Conservation (phyloP, 208 protist species). For the Crithidia bombi region DNA sequence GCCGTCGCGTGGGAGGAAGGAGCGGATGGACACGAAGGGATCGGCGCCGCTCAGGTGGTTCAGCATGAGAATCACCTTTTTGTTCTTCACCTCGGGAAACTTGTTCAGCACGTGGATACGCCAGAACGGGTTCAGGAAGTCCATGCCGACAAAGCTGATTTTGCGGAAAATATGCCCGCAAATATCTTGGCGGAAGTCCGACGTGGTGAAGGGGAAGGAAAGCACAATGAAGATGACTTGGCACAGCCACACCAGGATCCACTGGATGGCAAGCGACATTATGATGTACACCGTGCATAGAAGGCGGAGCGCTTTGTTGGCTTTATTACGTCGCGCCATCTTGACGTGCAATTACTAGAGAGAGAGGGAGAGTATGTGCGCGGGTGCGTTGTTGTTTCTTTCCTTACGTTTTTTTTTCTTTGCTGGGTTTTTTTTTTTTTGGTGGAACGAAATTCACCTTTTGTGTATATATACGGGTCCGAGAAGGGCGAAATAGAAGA, state of each 20-base stretch:
- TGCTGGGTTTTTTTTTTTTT: too few relatives aligned
- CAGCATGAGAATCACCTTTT: conserved; percentile 84
- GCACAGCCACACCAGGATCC: conserved; percentile 68
- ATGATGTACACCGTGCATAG: conserved; percentile 66
- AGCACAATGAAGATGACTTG: conserved; percentile 68
- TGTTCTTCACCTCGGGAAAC: conserved; percentile 62
- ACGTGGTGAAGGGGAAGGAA: conserved; percentile 67
- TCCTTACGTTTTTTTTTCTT: too few relatives aligned
- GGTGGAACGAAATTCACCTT: background rate
- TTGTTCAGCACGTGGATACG: conserved; percentile 64
- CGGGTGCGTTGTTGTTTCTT: too few relatives aligned
- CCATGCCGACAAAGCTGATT: conserved; percentile 59
- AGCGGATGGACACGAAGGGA: conserved; percentile 75
- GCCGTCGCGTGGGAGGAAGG: conserved; percentile 74
- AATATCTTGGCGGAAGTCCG: conserved; percentile 61
- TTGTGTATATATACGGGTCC: background rate
- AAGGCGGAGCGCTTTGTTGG: conserved; percentile 41
- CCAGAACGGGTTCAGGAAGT: conserved; percentile 87
- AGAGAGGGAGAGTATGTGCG: background rate
- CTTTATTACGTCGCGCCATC: conserved; percentile 10
- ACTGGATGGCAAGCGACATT: conserved; percentile 49
- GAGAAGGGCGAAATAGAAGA: too few relatives aligned
- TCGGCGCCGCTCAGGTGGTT: conserved; percentile 86
- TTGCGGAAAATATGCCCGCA: conserved; percentile 83
- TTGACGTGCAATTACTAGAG: background rate